Base-by-base conservation (phyloP, 2,329 filamentous ascomycete species). In the Pyrenochaeta sp. region DNA sequence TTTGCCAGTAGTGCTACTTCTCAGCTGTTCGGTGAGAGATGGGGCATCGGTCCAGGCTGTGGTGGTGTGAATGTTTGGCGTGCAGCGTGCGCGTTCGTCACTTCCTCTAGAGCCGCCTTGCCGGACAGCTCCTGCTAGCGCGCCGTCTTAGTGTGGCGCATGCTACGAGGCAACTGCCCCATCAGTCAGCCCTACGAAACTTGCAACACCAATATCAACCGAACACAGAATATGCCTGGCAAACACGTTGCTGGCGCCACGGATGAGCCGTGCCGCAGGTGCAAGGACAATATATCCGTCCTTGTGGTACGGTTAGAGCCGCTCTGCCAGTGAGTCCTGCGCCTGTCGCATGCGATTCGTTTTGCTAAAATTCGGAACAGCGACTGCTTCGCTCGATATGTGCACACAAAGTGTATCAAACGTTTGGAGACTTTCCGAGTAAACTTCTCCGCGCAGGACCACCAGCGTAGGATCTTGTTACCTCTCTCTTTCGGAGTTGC, bases 401-500 rank as follows among this genome's bases (percentile, higher is more conserved):
- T 96, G 54, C 83, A 86, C 58, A 88, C 86, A 65, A 98, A 98
- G 78, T 85, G 89, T 59, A 85, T 92, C 66, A 94, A 94, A 77
- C 91, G 93, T 47, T 86, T 91, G 81, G 88, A 90, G 66, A 83
- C 83, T 40, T 91, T 89, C 72, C 82, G 85, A 45, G 82, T 87
- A 37, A 79, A 80, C 37, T 76, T 83, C 62, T 75, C 78, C 32
- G 74, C 78, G 24, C 76, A 78, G 55, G 78, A 79, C 43, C 72
- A 79, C 50, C 79, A 79, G 55, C 80, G 79, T 65, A 85, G 78
- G 71, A 85, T 97, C 47, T 81, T 97, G 19, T 81, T 97, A 22
- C 92, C 93, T 5, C 81, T 97, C 1, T 97, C 93, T 0, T 89
- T 92, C 69, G 94, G 95, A 0, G 82, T 90, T 1, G 95, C 91